Evolutionary conservation across 108 stramenopile genomes (phyloP).

Genomic region (Parietichytrium sp.): DNA sequence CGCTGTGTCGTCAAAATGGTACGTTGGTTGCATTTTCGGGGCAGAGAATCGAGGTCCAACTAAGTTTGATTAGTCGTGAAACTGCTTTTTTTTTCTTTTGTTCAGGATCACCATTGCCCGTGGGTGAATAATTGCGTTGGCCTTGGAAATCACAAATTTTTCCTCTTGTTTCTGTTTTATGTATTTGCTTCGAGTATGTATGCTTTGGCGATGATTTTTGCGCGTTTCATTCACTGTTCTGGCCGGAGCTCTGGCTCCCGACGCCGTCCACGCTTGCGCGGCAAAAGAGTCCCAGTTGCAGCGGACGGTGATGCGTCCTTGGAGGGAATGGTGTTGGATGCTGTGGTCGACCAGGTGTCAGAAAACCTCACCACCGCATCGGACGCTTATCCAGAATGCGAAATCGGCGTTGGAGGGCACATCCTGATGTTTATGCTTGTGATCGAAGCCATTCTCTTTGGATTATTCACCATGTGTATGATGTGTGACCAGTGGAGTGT

Average conservation of each 20-base stretch:
- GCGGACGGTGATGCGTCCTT: conserved; percentile 53
- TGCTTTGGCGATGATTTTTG: not conserved
- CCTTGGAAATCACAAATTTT: conserved; percentile 98
- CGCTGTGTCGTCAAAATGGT: conserved; percentile 64
- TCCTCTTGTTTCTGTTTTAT: conserved; percentile 94
- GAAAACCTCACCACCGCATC: not conserved
- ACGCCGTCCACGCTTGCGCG: not conserved
- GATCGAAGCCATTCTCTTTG: conserved; percentile 73
- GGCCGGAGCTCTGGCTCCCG: not conserved
- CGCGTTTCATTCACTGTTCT: not conserved
- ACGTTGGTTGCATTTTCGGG: too few species aligned
- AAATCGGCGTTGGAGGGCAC: not conserved
- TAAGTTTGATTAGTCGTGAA: too few species aligned
- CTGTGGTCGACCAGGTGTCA: conserved; percentile 44
- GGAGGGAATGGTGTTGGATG: conserved; percentile 71
- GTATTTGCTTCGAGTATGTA: conserved; percentile 82
- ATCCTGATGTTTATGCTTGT: conserved; percentile 50
- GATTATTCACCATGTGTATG: conserved; percentile 97
- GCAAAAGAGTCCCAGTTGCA: not conserved
- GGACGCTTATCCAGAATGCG: not conserved
- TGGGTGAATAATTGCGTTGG: conserved; percentile 99
- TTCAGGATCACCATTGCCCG: conserved; percentile 78
- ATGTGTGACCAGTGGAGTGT: conserved; percentile 91
- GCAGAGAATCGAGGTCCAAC: too few species aligned
- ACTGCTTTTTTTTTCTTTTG: too few species aligned